Base-by-base conservation (phyloP, 2,329 filamentous ascomycete genomes). In the Pseudocercospora cruenta region DNA sequence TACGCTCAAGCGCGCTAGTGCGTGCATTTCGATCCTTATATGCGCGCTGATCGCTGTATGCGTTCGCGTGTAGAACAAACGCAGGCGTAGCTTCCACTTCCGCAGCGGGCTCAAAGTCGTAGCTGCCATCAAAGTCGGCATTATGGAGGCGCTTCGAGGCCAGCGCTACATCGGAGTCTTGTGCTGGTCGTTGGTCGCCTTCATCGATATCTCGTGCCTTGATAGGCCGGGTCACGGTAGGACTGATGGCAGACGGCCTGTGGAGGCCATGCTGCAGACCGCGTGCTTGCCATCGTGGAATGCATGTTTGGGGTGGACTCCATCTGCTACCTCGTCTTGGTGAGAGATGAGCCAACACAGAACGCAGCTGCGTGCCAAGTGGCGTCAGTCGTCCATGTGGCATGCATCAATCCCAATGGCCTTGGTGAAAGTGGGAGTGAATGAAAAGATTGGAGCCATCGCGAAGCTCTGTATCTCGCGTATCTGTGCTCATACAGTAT, bases 361-460 rank as follows among this genome's bases (percentile, higher is more conserved):
- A 64, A 26, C 74, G 70, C 43, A 76, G 71, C 70, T 73, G 74
- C 63, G 68, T 71, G 72, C 74, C 75, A 45, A 77, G 73, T 60
- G 75, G 73, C 65, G 74, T 76, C 71, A 77, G 60, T 54, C 61
- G 64, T 69, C 75, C 73, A 76, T 76, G 70, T 71, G 69, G 75
- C 75, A 77, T 77, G 70, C 75, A 76, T 71, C 67, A 70, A 70
- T 26, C 19, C n/a, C n/a, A 47, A 26, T 26, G 26, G 12, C 54
- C 28, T 19, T 21, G 26, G 26, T 45, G 14, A n/a, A 14, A 45
- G 31, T 54, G 59, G 54, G 57, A 14, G 55, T 16, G 43, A 21
- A 57, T 51, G 57, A 58, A 33, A 33, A 58, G 39, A 45, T 45
- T 4, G 39, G 9, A 45, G 14, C 4, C 4, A 19, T 12, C 14